Evolutionary conservation across 495 filamentous ascomycete species (phyloP), one percentile per base, ranked within the genome.

Genomic region (Penicillium roqueforti): DNA sequence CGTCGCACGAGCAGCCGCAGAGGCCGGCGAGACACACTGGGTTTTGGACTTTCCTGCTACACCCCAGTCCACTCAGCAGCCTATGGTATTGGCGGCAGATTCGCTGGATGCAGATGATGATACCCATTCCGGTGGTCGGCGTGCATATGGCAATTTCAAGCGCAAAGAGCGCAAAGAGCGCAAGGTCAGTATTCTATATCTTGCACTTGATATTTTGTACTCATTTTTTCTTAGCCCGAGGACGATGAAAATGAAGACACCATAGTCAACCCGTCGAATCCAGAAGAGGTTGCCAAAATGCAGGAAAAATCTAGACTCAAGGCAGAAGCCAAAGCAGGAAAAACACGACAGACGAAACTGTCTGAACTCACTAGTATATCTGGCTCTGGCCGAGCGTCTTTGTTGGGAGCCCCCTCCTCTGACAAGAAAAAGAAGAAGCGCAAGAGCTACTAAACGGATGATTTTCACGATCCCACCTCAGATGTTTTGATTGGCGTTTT

Each of bases 11-110:
- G 80, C 85, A 51, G 89, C 87, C 4, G 84, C 81, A 18, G 85
- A 87, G 53, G 79, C 86, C 6, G 90, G 89, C 22, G 93, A 97
- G 70, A 87, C 88, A 8, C 83, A 86, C 71, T 98, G 93, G 93
- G 87, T 92, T 26, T 71, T 98, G 23, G 65, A 76, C 62, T 54
- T 62, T 9, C 65, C 48, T 10, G 50, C 55, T 39, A 47, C 47
- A 16, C 50, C 56, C 14, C 52, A 55, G 28, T 54, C 58, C 44
- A 45, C 62, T 16, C 52, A 60, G 23, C 66, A 62, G 23, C 70
- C 69, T 34, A 19, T 65, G 7, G 66, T 73, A 10, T 61, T 75
- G 3, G 62, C 68, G 7, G 72, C 70, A 16, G 65, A 67, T 34
- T 75, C 70, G 19, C 34, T 74, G 4, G 73, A 74, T 56, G 66